Evolutionary conservation across 345 rosid species (phyloP).

Genomic region (Citrus unshiu): DNA sequence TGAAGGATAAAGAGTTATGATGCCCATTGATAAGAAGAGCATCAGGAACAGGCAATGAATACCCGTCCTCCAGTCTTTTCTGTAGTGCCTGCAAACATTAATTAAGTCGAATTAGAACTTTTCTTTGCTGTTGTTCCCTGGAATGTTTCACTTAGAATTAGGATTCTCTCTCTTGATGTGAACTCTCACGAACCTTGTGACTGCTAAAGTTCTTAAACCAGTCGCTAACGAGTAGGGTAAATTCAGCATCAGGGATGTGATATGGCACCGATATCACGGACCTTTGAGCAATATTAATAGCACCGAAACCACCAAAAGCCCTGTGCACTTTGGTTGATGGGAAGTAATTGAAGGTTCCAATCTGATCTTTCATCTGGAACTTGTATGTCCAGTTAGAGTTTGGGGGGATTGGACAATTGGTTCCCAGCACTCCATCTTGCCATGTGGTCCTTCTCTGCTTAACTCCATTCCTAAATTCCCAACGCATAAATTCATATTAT

Average conservation of each 20-base stretch:
- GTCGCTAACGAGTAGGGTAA: conserved; percentile 36
- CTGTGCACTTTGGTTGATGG: conserved; percentile 67
- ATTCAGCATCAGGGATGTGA: conserved; percentile 36
- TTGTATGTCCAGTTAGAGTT: conserved; percentile 76
- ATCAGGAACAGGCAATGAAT: conserved; percentile 47
- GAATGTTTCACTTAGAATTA: neutral
- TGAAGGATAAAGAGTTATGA: conserved; percentile 29
- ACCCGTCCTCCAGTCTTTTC: conserved; percentile 47
- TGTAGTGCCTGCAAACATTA: conserved; percentile 39
- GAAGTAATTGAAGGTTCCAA: conserved; percentile 67
- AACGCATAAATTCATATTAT: neutral
- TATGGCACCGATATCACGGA: conserved; percentile 40
- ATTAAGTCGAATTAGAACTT: neutral
- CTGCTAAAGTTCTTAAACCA: conserved; percentile 35
- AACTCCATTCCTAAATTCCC: conserved; percentile 59
- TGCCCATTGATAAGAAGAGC: conserved; percentile 74
- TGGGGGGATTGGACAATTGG: conserved; percentile 83
- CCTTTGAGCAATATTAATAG: conserved; percentile 29
- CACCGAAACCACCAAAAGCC: conserved; percentile 68
- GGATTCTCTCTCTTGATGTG: neutral
- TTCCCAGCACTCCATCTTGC: conserved; percentile 91
- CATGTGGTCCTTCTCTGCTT: conserved; percentile 67
- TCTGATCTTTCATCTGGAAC: conserved; percentile 79
- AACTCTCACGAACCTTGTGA: conserved; percentile 47
- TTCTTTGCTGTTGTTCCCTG: neutral